These are phyloP conservation scores for Nemania sp. DNA, from an alignment of 2,329 filamentous ascomycete species.

Conservation along the genomic window DNA sequence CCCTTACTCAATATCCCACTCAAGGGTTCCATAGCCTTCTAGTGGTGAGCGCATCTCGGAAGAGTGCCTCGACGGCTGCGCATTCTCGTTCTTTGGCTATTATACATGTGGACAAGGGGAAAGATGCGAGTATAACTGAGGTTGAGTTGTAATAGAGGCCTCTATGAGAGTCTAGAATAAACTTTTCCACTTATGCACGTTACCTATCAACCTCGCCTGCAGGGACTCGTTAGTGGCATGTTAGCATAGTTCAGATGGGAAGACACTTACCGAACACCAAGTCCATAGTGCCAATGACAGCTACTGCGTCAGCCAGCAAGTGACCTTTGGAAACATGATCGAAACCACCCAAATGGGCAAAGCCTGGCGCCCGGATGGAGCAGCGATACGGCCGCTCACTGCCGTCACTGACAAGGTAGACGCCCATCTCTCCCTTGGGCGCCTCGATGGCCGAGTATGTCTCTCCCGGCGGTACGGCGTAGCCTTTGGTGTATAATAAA, in stretches of 20 bases:
- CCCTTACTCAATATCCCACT: slow-evolving; percentile 1
- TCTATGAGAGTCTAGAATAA: slow-evolving; percentile 24
- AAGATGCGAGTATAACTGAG: slow-evolving; percentile 24
- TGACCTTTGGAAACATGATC: slow-evolving; percentile 93
- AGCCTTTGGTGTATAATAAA: slow-evolving; percentile 97
- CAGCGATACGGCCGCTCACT: slow-evolving; percentile 96
- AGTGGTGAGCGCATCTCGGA: slow-evolving; percentile 14
- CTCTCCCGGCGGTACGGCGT: slow-evolving; percentile 94
- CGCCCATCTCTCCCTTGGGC: slow-evolving; percentile 99
- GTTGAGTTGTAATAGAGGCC: neutral
- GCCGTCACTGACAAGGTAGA: slow-evolving; percentile 93
- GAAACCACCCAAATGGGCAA: slow-evolving; percentile 91
- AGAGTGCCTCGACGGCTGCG: slow-evolving; percentile 19
- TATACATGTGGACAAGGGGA: slow-evolving; percentile 37
- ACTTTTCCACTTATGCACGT: slow-evolving; percentile 26
- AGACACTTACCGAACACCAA: slow-evolving; percentile 77
- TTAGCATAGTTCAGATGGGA: neutral
- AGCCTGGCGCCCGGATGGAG: slow-evolving; percentile 95
- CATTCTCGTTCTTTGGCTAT: slow-evolving; percentile 31
- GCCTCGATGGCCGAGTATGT: slow-evolving; percentile 98
- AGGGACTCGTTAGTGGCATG: slow-evolving; percentile 40
- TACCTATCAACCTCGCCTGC: slow-evolving; percentile 65
- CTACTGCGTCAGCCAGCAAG: slow-evolving; percentile 92
- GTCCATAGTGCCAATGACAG: slow-evolving; percentile 91
- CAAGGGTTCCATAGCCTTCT: slow-evolving; percentile 12